A percentile compares a stretch with the other conserved stretches of the same genome.
Evolutionary conservation across 768 basidiomycete species (phyloP).

Genomic region (Roridomyces roridus): DNA sequence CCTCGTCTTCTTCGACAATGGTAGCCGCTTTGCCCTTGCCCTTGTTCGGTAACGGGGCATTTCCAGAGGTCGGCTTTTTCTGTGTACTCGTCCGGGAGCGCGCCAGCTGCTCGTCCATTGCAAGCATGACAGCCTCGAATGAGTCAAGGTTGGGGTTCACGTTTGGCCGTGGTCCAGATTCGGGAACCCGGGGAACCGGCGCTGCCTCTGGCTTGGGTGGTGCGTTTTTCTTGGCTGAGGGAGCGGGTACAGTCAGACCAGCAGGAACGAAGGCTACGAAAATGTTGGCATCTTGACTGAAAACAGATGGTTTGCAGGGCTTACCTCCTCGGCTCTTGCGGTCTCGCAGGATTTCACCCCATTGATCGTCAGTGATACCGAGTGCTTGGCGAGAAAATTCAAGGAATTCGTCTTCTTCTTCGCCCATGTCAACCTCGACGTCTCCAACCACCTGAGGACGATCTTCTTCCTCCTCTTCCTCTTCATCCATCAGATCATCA

Average conservation of each 20-base stretch:
- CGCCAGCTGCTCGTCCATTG: constrained; percentile 87
- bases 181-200: constrained; percentile 25
- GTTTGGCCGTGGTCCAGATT: constrained; percentile 45
- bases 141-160: constrained; percentile 81
- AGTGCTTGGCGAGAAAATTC: constrained; percentile 93
- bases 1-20: constrained; percentile 53
- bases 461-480: constrained; percentile 77
- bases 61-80: constrained; percentile 12
- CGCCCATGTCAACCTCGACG: constrained; percentile 88
- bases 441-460: constrained; percentile 84
- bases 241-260: constrained; percentile 34
- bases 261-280: constrained; percentile 65
- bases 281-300: constrained; percentile 4
- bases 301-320: constrained; percentile 31
- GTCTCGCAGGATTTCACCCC: constrained; percentile 85
- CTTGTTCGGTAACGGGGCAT: constrained; percentile 22
- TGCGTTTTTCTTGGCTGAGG: constrained; percentile 3
- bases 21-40: constrained; percentile 52
- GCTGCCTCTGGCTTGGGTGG: constrained; percentile 8
- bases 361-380: constrained; percentile 89
- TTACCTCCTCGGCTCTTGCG: constrained; percentile 82
- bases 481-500: constrained; percentile 60
- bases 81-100: constrained; percentile 42
- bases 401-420: constrained; percentile 94
- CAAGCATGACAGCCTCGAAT: constrained; percentile 95